Base-by-base conservation (phyloP, 2,329 filamentous ascomycete species). In the Elsinoe fawcettii region DNA sequence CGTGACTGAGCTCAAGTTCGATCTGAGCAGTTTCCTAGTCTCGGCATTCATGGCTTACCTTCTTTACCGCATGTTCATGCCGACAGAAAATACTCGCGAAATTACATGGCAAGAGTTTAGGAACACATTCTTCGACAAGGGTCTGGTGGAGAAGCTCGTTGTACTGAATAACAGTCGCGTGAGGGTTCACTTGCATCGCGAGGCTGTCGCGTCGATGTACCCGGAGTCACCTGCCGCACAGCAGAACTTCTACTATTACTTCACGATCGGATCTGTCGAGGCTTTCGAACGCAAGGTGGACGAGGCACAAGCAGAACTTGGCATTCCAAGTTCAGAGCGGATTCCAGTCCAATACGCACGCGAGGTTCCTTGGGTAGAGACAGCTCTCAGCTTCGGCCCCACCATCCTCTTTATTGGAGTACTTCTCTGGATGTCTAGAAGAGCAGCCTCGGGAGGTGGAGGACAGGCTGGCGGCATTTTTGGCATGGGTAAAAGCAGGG, bases 31-130 rank as follows among this genome's bases (percentile, higher is more conserved):
- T 20, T 74, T 80, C 61, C 63, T 86, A 30, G 74, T 85, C 47
- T 78, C 79, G 27, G 73, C 79, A 16, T 78, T 88, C 63, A 71
- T 85, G 32, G 74, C 81, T 9, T 87, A 84, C 67, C 75, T 87
- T 57, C 69, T 84, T 49, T 86, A 83, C 70, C 76, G 80, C 57
- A 77, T 81, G 62, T 74, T 92, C 58, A 79, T 89, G 59, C 85
- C 85, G 2, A 79, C 80, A 18, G 84, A 87, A 61, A 79, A 77
- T 61, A 78, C 75, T 57, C 78, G 84, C 66, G 92, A 99, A 69
- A 96, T 99, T 59, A 97, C 93, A 57, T 99, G 90, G 89, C 91
- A 99, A 74, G 93, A 99, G 74, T 89, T 99, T 74, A 80, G 88
- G 61, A 91, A 84, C 64, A 93, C 90, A 30, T 97, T 96, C 78